These are phyloP conservation scores for Chrysoporthe deuterocubensis DNA, from an alignment of 2,329 filamentous ascomycete species.

Conservation along the genomic window DNA sequence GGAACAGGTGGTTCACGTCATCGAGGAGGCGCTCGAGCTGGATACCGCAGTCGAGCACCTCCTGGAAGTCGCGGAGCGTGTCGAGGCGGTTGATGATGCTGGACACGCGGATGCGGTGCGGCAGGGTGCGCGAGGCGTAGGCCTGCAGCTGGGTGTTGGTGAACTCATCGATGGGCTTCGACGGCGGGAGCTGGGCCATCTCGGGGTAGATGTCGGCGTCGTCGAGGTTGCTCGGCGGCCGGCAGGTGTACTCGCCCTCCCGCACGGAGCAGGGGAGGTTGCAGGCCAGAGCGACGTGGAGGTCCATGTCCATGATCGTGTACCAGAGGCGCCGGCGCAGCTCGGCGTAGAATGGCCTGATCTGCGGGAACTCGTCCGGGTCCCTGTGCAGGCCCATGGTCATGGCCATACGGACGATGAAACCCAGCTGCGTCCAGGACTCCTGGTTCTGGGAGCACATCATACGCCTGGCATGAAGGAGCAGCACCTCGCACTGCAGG, in stretches of 20 bases:
- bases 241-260: slow-evolving; percentile 58
- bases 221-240: slow-evolving; percentile 57
- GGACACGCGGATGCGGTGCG: slow-evolving; percentile 53
- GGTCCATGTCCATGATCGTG: slow-evolving; percentile 60
- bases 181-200: slow-evolving; percentile 53
- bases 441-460: slow-evolving; percentile 53
- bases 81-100: slow-evolving; percentile 57
- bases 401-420: slow-evolving; percentile 61
- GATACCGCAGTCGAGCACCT: slow-evolving; percentile 57
- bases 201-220: slow-evolving; percentile 53
- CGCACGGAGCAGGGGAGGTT: slow-evolving; percentile 56
- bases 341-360: slow-evolving; percentile 57
- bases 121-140: slow-evolving; percentile 56
- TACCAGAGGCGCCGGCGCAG: slow-evolving; percentile 60
- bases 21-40: slow-evolving; percentile 58
- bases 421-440: slow-evolving; percentile 59
- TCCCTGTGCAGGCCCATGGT: slow-evolving; percentile 63
- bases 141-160: slow-evolving; percentile 60
- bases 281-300: slow-evolving; percentile 57
- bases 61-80: slow-evolving; percentile 55
- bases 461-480: slow-evolving; percentile 57
- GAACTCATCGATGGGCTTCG: slow-evolving; percentile 54
- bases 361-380: slow-evolving; percentile 56
- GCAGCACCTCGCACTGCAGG: slow-evolving; percentile 58
- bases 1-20: slow-evolving; percentile 58